Conservation (phyloP, 176 grass and related monocot genomes). For the Secale cereale region DNA sequence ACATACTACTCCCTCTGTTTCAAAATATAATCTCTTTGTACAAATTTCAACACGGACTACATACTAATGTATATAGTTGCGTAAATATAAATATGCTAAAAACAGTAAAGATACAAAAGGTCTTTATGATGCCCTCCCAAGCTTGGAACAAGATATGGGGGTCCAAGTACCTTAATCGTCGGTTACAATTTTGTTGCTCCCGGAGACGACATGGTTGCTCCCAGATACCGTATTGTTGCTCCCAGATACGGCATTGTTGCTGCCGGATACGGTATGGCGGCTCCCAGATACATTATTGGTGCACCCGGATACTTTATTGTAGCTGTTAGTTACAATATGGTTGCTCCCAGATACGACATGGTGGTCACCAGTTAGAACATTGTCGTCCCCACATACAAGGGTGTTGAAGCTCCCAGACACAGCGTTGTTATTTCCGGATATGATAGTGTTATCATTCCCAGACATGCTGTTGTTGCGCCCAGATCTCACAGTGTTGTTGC, state of each 20-base stretch:
- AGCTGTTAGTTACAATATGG: not conserved
- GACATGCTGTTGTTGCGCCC: not conserved
- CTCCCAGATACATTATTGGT: not conserved
- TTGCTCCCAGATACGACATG: not conserved
- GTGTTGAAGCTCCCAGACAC: not conserved
- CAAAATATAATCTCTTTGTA: no score
- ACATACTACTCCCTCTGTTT: not conserved
- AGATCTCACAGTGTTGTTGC: not conserved
- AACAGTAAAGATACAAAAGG: not conserved
- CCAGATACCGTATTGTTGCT: not conserved
- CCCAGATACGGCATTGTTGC: not conserved
- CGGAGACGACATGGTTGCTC: not conserved
- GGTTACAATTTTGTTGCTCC: not conserved
- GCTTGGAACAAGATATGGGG: not conserved
- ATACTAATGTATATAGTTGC: not conserved
- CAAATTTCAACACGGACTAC: no score
- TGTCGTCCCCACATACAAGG: not conserved
- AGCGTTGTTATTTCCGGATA: not conserved
- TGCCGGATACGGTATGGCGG: not conserved
- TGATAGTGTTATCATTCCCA: not conserved
- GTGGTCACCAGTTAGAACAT: not conserved
- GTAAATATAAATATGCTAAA: not conserved
- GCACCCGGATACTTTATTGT: not conserved
- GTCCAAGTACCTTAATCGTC: not conserved
- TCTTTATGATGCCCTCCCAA: not conserved